A percentile compares a stretch with the other conserved stretches of the same genome.
phyloP scores from a whole-genome alignment of 805 yeast species.

The Metschnikowia amazonensis region DNA sequence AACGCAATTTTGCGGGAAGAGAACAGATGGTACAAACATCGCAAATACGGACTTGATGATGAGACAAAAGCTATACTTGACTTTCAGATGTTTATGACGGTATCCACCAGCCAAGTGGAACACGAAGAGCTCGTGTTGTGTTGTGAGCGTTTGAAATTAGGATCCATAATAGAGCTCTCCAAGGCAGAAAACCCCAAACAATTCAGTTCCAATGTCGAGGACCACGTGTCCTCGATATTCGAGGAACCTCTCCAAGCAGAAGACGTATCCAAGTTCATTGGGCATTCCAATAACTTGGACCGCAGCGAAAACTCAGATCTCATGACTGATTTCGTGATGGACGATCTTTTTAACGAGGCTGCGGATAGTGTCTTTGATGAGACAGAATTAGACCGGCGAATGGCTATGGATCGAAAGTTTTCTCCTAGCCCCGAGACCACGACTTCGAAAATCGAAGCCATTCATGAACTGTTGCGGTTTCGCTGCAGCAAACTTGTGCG shows the following conservation, averaged over 20 bases:
- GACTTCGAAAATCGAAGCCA: background rate
- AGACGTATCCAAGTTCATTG: background rate
- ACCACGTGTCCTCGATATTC: slow-evolving; percentile 16
- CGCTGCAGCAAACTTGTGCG: slow-evolving; percentile 3
- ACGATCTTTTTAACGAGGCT: slow-evolving; percentile 18
- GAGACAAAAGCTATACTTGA: slow-evolving; percentile 14
- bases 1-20: slow-evolving; percentile 7
- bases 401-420: background rate
- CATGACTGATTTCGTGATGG: slow-evolving; percentile 18
- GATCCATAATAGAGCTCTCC: background rate
- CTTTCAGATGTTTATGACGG: slow-evolving; percentile 10
- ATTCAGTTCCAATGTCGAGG: slow-evolving; percentile 11
- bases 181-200: background rate
- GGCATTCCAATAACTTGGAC: background rate
- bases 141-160: background rate
- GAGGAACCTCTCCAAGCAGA: slow-evolving; percentile 8
- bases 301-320: slow-evolving; percentile 6
- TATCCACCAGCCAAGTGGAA: slow-evolving; percentile 4
- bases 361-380: slow-evolving; percentile 16
- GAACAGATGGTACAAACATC: slow-evolving; percentile 5
- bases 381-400: slow-evolving; percentile 1
- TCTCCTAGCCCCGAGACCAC: background rate
- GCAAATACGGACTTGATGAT: slow-evolving; percentile 7
- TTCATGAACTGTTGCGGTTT: background rate
- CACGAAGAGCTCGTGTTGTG: slow-evolving; percentile 3